Conservation (phyloP, 345 rosid species). For the Camelina hispida region DNA sequence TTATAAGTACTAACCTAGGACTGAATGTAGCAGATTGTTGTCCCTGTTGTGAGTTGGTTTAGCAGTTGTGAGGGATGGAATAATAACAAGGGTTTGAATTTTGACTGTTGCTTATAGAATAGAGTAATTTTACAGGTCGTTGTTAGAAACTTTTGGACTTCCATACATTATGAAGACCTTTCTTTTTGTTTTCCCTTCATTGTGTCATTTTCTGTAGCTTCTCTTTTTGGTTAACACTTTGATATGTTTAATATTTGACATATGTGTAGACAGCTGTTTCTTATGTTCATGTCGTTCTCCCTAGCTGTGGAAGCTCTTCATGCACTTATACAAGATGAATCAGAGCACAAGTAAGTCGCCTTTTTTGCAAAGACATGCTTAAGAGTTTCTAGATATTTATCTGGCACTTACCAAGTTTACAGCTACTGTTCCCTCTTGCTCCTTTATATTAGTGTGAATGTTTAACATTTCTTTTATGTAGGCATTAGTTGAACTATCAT, state of each 20-base stretch:
- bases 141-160: not conserved
- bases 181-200: slow-evolving; percentile 22
- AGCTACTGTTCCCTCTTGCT: not conserved
- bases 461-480: slow-evolving; percentile 44
- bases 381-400: slow-evolving; percentile 2
- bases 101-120: slow-evolving; percentile 37
- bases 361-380: slow-evolving; percentile 13
- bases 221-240: slow-evolving; percentile 49
- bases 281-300: slow-evolving; percentile 98
- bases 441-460: slow-evolving; percentile 4
- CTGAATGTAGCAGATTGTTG: not conserved
- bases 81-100: slow-evolving; percentile 8
- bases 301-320: slow-evolving; percentile 98
- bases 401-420: slow-evolving; percentile 2
- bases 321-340: slow-evolving; percentile 97
- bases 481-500: slow-evolving; percentile 75
- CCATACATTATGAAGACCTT: not conserved
- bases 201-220: slow-evolving; percentile 2
- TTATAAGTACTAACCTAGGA: not conserved
- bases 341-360: slow-evolving; percentile 91
- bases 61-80: slow-evolving; percentile 7
- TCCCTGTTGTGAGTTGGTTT: slow-evolving; percentile 9
- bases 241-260: slow-evolving; percentile 59
- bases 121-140: slow-evolving; percentile 10
- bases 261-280: slow-evolving; percentile 98